Conservation (phyloP, 345 rosid genomes). For the Kandelia obovata region DNA sequence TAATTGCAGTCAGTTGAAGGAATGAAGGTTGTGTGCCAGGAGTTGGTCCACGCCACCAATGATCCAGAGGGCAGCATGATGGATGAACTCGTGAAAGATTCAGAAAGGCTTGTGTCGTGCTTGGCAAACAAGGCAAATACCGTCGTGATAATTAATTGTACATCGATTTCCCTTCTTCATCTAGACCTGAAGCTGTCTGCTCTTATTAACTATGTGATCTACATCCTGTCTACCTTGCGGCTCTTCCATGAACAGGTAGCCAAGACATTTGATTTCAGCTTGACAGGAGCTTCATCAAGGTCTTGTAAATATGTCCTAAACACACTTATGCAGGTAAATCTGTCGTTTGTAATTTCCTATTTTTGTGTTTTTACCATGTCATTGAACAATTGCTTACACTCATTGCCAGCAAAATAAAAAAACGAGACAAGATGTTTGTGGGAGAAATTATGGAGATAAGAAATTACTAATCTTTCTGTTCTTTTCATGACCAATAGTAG, state of each 20-base stretch:
- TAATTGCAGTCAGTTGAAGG: constrained; percentile 96
- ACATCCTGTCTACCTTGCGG: not conserved
- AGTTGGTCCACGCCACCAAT: constrained; percentile 79
- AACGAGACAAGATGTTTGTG: no score
- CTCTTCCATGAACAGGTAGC: constrained; percentile 57
- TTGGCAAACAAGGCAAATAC: constrained; percentile 75
- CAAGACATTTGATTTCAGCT: constrained; percentile 89
- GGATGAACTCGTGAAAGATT: constrained; percentile 84
- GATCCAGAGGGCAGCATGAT: constrained; percentile 78
- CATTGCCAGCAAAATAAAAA: no score
- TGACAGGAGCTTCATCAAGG: constrained; percentile 93
- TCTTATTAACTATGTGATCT: not conserved
- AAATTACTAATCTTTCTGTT: no score
- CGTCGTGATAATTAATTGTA: not conserved
- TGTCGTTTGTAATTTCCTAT: constrained; percentile 2
- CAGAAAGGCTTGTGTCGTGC: constrained; percentile 94
- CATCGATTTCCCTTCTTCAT: constrained; percentile 2
- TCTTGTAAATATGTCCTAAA: constrained; percentile 97
- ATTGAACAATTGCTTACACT: not conserved
- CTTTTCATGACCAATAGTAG: no score
- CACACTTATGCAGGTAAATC: constrained; percentile 94
- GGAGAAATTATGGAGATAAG: no score
- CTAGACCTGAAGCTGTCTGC: constrained; percentile 1
- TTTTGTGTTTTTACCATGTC: not conserved
- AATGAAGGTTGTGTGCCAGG: constrained; percentile 98